Base-by-base conservation (phyloP, 106 monocot species). In the Cymbidium sinense region DNA sequence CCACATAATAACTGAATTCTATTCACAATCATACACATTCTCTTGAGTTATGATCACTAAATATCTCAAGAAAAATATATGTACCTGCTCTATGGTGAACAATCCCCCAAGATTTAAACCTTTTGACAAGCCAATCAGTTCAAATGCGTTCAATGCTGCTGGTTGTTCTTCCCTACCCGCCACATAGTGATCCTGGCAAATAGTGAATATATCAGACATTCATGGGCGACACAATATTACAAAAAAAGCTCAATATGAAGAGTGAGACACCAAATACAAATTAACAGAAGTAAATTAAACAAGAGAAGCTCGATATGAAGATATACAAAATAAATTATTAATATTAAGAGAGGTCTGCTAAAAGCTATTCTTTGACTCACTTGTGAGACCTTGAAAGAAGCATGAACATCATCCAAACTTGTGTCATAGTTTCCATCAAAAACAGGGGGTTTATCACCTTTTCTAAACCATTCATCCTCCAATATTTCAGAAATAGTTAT, bases 381-480 rank as follows among this genome's bases (percentile, higher is more conserved):
- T 84, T 93, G 85, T 47, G 81, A 72, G 35, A 90, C 88, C 41
- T 86, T 76, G 78, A 96, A 96, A 67, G 79, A 94, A 75, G 90
- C 92, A 84, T 88, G 84, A 2, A 94, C 80, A 62, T 94, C 93
- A 85, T 89, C 91, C 73, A 91, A 64, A 83, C 77, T 91, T 44
- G 81, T 69, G 20, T 87, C 81, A 85, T 81, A 89, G 19, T 87
- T 91, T 82, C 88, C 85, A 20, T 98, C 85, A 82, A 98, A 94
- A 36, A 81, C 82, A 21, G 98, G 85, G 7, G 81, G 87, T n/a
- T 90, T 92, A 44, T 94, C 94, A 23, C 91, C 88, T 84, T 92
- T 92, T 77, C 76, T 94, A 83, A 98, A 98, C 98, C 98, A 98
- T 79, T 82, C 84, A 86, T 98, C 90, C 76, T 86, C 86, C 86